Base-by-base conservation (phyloP, 139 green algal species). In the Tetraselmis striata region DNA sequence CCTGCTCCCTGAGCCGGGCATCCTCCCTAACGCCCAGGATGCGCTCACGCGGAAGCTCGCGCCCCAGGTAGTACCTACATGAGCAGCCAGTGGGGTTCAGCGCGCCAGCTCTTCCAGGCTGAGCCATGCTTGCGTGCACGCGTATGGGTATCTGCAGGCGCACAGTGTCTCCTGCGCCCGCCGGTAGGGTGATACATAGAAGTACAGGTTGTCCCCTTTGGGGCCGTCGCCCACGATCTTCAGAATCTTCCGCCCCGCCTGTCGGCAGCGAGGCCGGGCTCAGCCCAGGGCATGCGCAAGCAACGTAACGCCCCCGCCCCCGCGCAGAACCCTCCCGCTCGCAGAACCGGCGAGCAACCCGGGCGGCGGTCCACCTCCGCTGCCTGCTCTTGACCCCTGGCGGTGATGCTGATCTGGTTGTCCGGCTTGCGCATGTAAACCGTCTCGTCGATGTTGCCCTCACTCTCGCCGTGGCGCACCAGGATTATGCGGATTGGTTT, bases 1-100 rank as follows among this genome's bases (percentile, higher is more conserved):
- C 88, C 32, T 91, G 88, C 86, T 91, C 88, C 1, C 88, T 81
- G 1, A 91, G 77, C 27, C 85, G 85, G 1, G 86, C 84, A 80
- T 89, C 86, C 76, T 89, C 86, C 26, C 86, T 77, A 18, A 90
- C 85, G 11, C 30, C 67, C 77, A 77, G 81, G 25, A 89, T 80
- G 30, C 88, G 59, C 80, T 86, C 81, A 0, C 77, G 45, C 2
- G 88, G 76, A 26, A 77, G 29, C 59, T 76, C 23, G 1, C 86
- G 84, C n/a, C 79, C 82, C 45, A 79, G 30, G 45, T 79, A 32
- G 25, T 31, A 77, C 74, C 74, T 77, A 18, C 2, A 28, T n/a
- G 23, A 77, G 84, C 84, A 59, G 88, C 79, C 77, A 86, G 31
- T 79, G 32, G 75, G 1, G 81, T 32, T 77, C 85, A 32, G 77